These are phyloP conservation scores for Ammopiptanthus mongolicus DNA, from an alignment of 306 rosid species.

Conservation along the genomic window DNA sequence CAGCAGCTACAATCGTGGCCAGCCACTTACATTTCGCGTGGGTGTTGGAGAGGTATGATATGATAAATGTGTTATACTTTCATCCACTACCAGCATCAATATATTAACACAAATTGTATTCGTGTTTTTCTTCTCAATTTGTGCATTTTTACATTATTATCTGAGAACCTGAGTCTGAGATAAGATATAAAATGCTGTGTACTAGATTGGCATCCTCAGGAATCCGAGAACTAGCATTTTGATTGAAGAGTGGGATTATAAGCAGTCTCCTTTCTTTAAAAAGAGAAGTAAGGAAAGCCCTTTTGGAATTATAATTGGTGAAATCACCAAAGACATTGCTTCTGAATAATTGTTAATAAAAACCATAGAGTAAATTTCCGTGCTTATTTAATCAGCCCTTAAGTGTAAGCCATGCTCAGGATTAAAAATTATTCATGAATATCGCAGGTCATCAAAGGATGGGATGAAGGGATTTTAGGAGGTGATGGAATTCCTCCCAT, in stretches of 20 bases:
- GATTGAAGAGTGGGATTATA: background rate
- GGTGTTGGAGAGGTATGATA: constrained; percentile 92
- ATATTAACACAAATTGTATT: background rate
- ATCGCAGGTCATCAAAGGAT: constrained; percentile 88
- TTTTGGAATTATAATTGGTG: background rate
- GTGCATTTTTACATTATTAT: background rate
- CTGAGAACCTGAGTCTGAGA: background rate
- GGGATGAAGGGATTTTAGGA: constrained; percentile 94
- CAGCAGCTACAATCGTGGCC: constrained; percentile 92
- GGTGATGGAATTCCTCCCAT: constrained; percentile 93
- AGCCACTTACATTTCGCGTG: constrained; percentile 74
- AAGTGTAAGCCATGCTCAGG: background rate
- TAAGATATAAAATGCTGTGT: background rate
- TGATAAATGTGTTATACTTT: background rate
- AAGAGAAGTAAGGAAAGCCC: background rate
- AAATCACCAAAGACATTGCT: background rate
- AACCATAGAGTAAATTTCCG: background rate
- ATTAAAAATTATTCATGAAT: constrained; percentile 7
- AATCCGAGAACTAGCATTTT: background rate
- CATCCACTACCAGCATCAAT: background rate
- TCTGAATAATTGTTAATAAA: background rate
- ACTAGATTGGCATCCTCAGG: background rate
- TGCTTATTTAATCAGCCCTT: background rate
- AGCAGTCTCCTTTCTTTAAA: background rate
- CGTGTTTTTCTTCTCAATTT: background rate